phyloP scores from a whole-genome alignment of 1,139 yeast species.

The Geotrichum histeridarum region DNA sequence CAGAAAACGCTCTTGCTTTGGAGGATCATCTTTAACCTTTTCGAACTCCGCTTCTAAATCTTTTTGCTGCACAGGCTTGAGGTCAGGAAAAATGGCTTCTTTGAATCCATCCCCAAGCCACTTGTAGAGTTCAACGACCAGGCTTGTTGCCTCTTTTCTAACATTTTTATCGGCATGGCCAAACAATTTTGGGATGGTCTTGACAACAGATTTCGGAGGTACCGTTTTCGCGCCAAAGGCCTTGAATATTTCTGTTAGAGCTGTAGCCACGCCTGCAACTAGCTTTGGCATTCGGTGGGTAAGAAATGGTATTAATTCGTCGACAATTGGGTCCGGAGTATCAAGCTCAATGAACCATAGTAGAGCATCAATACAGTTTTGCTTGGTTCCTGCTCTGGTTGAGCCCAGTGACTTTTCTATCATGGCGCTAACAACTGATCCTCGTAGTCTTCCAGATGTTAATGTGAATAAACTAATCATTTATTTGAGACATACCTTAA shows the following conservation, averaged over 20 bases:
- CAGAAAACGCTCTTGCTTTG: constrained; percentile 55
- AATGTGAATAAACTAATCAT: not conserved
- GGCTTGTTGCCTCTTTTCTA: constrained; percentile 67
- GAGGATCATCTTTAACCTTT: constrained; percentile 43
- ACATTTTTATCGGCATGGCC: constrained; percentile 86
- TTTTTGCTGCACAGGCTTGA: constrained; percentile 89
- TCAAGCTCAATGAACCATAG: constrained; percentile 61
- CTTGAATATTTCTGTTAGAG: constrained; percentile 52
- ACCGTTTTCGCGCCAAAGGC: constrained; percentile 70
- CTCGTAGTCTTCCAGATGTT: constrained; percentile 31
- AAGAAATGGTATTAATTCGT: constrained; percentile 59
- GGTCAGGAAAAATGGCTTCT: constrained; percentile 55
- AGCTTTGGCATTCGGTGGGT: constrained; percentile 70
- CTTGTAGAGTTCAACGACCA: constrained; percentile 65
- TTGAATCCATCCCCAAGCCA: constrained; percentile 72
- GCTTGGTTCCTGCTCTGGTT: constrained; percentile 69
- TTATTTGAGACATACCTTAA: constrained; percentile 16
- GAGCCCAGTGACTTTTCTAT: constrained; percentile 80
- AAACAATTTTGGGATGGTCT: constrained; percentile 62
- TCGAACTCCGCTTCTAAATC: constrained; percentile 71
- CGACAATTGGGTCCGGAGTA: constrained; percentile 61
- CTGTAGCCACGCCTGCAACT: constrained; percentile 61
- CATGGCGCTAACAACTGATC: constrained; percentile 51
- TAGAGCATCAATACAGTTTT: constrained; percentile 58
- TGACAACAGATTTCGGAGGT: constrained; percentile 56